Conservation (phyloP, 768 basidiomycete species). For the Amanita subjunquillea region DNA sequence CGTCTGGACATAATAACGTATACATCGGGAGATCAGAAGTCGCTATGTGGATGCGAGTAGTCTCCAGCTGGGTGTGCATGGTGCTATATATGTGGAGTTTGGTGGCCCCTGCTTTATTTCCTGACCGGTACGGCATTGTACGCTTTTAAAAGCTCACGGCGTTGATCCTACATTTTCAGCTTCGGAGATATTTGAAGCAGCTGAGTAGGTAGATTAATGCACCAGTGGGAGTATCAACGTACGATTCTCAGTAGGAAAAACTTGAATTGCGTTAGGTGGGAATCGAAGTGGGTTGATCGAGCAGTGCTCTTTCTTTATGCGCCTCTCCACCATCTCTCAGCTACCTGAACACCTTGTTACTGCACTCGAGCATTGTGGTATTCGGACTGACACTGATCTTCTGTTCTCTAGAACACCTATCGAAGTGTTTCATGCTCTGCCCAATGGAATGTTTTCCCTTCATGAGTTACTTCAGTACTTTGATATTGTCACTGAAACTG, state of each 20-base stretch:
- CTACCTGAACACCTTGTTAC: conserved; percentile 34
- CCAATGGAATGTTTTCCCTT: conserved; percentile 36
- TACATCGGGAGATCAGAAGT: conserved; percentile 93
- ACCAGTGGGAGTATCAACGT: neutral
- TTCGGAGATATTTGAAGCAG: conserved; percentile 13
- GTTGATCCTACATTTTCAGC: neutral
- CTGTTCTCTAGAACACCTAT: conserved; percentile 36
- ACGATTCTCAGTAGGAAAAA: neutral
- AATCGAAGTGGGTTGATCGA: conserved; percentile 75
- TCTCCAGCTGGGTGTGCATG: conserved; percentile 93
- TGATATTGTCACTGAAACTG: conserved; percentile 25
- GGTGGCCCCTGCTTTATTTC: conserved; percentile 81
- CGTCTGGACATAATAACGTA: conserved; percentile 51
- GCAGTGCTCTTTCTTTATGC: conserved; percentile 18
- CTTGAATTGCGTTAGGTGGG: conserved; percentile 41
- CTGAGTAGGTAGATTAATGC: neutral
- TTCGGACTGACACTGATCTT: conserved; percentile 49
- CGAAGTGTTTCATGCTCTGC: conserved; percentile 42
- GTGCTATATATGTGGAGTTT: conserved; percentile 80
- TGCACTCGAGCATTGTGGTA: conserved; percentile 34
- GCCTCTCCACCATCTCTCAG: conserved; percentile 25
- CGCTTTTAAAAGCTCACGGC: neutral
- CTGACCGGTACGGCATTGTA: conserved; percentile 60
- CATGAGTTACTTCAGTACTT: conserved; percentile 35
- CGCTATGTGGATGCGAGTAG: conserved; percentile 99